Evolutionary conservation across 306 rosid species (phyloP), one percentile per base, ranked within the genome.

Genomic region (Datisca glomerata): DNA sequence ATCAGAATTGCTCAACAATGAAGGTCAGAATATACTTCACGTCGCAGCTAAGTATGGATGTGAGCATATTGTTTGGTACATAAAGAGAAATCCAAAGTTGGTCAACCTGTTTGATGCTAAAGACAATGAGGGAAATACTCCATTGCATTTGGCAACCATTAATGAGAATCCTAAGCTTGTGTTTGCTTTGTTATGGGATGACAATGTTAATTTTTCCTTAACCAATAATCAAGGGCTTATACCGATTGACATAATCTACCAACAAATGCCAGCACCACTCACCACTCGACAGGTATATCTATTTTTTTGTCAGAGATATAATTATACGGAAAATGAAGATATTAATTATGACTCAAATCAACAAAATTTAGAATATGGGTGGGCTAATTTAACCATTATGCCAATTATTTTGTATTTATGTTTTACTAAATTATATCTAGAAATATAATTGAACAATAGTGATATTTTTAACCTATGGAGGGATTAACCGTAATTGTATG

Each of bases 1-100:
- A 8, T 20, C 3, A 5, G 31, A 21, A 4, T 12, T 49, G 11
- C 31, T 49, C 8, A 35, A 22, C 17, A 13, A 9, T 5, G 12
- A 19, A 18, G 53, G 41, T 20, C 53, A 32, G 27, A 28, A 11
- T 19, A 47, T 49, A 13, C 43, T 49, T 35, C 55, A 49, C 31
- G 7, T 23, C 8, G 55, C 55, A 31, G 55, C 43, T 3, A 16
- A n/a, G 31, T 7, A 13, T 35, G 55, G 55, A 17, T n/a, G 21
- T 12, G 7, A 6, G 12, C 10, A 13, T 5, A 21, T 49, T 11
- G 43, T 34, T 2, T 16, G 19, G 20, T 33, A n/a, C 50, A 2
- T 45, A 14, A 10, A 18, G 8, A 45, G 36, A 27, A 13, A 41
- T 2, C 6, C 22, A 10, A 20, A 41, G 24, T 12, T 28, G 3